Evolutionary conservation across 2,329 filamentous ascomycete species (phyloP), one percentile per base, ranked within the genome.

Genomic region (Pestalotiopsis fici): DNA sequence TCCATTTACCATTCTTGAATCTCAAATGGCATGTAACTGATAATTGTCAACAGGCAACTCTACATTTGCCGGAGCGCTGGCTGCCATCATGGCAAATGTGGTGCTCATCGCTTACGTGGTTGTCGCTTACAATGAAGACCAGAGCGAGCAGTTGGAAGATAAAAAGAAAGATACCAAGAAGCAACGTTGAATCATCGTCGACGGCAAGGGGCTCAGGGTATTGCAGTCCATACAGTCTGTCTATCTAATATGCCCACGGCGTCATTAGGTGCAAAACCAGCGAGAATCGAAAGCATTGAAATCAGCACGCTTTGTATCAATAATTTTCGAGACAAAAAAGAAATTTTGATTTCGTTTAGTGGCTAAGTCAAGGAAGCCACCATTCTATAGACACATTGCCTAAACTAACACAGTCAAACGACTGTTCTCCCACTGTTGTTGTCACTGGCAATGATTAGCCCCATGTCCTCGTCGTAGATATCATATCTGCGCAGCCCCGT

Each of bases 31-130:
- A 18, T 23, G 43, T 50, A 21, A 9, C 43, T 50, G 9, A 31
- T 59, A 57, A 57, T 13, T 66, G 9, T 65, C 4, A 25, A 60
- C 67, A 97, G 95, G 94, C 72, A 97, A 97, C 80, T 88, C 94
- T 15, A 97, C 95, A 1, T 95, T 90, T 74, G 94, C 95, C 3
- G 96, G 95, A 15, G 94, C 89, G 0, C 83, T 92, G 39, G 96
- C 96, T 1, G 96, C 96, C 23, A 82, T 98, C 63, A 90, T 97
- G 78, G 96, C 96, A 13, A 99, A 99, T 74, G 87, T 97, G 1
- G 94, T 99, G 3, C 83, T 99, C 63, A 87, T 98, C 67, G 90
- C 87, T n/a, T 99, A 98, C 79, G 89, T 98, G 56, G 83, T 98
- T 66, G 93, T 97, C 23, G 96, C 96, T 3, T 95, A 97, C 87